Evolutionary conservation across 331 rosid species (phyloP).

Genomic region (Malus hybrid): DNA sequence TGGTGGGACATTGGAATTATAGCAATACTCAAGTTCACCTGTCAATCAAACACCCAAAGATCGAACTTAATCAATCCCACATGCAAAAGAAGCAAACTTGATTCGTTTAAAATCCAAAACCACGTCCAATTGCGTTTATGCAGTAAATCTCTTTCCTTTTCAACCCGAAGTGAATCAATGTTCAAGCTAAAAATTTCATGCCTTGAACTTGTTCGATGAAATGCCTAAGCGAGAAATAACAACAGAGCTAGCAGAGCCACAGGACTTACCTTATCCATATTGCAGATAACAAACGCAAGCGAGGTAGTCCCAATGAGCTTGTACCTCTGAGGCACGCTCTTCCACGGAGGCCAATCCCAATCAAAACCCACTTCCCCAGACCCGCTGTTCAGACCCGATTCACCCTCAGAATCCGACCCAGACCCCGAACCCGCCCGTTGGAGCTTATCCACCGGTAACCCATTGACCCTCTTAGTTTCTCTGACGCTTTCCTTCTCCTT

Average conservation of each 20-base stretch:
- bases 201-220: not conserved
- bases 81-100: not conserved
- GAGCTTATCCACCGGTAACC: slow-evolving; percentile 25
- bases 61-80: not conserved
- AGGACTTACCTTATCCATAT: slow-evolving; percentile 79
- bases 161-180: not conserved
- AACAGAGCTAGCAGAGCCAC: not conserved
- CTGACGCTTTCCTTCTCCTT: slow-evolving; percentile 32
- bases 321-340: slow-evolving; percentile 77
- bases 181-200: not conserved
- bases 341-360: slow-evolving; percentile 83
- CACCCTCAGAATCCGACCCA: slow-evolving; percentile 22
- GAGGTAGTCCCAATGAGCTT: slow-evolving; percentile 78
- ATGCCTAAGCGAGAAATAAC: not conserved
- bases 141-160: not conserved
- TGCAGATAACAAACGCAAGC: slow-evolving; percentile 82
- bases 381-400: slow-evolving; percentile 17
- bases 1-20: slow-evolving; percentile 94
- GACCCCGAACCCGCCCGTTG: slow-evolving; percentile 22
- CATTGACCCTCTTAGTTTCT: slow-evolving; percentile 22
- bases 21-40: slow-evolving; percentile 98
- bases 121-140: not conserved
- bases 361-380: slow-evolving; percentile 14
- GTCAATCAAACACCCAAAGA: slow-evolving; percentile 10
- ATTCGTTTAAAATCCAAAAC: not conserved